phyloP scores from a whole-genome alignment of 1,284 basidiomycete species.

The Leccinum insolens region DNA sequence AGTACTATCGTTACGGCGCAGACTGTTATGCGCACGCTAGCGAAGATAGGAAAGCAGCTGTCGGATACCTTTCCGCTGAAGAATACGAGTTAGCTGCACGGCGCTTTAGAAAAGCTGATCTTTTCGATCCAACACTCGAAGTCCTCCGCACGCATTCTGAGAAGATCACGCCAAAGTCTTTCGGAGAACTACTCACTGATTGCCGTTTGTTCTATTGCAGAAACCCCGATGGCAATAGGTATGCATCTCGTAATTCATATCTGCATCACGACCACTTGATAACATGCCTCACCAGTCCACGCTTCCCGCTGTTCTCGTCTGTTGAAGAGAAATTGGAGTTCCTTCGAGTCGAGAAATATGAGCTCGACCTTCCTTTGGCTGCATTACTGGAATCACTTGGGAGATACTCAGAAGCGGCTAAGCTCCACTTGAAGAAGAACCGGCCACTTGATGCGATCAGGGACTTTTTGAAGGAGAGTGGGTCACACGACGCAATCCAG shows the following conservation, averaged over 20 bases:
- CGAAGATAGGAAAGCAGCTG: slow-evolving; percentile 47
- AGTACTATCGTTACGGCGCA: slow-evolving; percentile 53
- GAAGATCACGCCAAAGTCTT: slow-evolving; percentile 38
- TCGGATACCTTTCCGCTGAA: slow-evolving; percentile 45
- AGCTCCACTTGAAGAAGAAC: slow-evolving; percentile 55
- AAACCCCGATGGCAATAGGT: slow-evolving; percentile 36
- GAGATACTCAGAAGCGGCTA: slow-evolving; percentile 54
- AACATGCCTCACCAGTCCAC: slow-evolving; percentile 39
- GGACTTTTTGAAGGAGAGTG: slow-evolving; percentile 43
- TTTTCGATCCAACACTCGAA: slow-evolving; percentile 57
- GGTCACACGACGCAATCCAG: slow-evolving; percentile 30
- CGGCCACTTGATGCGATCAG: slow-evolving; percentile 51
- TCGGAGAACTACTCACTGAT: slow-evolving; percentile 45
- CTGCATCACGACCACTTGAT: background rate
- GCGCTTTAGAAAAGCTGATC: slow-evolving; percentile 49
- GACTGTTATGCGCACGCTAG: slow-evolving; percentile 53
- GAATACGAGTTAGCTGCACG: slow-evolving; percentile 49
- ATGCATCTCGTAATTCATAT: background rate
- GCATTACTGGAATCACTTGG: slow-evolving; percentile 50
- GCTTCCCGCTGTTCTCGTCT: slow-evolving; percentile 53
- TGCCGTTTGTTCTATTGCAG: slow-evolving; percentile 55
- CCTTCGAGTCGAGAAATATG: slow-evolving; percentile 47
- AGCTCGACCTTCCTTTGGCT: slow-evolving; percentile 55
- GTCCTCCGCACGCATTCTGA: slow-evolving; percentile 35
- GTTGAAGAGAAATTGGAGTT: slow-evolving; percentile 60